Evolutionary conservation across 2,329 filamentous ascomycete genomes (phyloP).

Genomic region (Aspergillus sp.): DNA sequence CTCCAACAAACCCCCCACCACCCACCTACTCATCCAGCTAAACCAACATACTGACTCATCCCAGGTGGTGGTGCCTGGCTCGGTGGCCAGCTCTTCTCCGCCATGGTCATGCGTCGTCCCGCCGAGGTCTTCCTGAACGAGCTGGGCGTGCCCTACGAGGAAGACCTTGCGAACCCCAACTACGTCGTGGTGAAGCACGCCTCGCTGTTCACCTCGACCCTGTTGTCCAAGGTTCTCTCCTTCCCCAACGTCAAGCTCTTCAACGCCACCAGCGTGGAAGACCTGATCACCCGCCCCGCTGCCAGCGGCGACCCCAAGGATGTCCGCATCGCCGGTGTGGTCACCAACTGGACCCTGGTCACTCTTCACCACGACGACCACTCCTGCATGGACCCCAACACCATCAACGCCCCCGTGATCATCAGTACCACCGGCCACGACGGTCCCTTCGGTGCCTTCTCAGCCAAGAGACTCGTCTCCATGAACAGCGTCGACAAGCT

Average conservation of each 20-base stretch:
- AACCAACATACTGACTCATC: constrained; percentile 2
- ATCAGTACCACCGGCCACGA: constrained; percentile 92
- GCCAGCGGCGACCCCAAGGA: constrained; percentile 50
- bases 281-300: constrained; percentile 78
- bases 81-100: constrained; percentile 89
- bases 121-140: constrained; percentile 82
- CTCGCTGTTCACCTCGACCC: constrained; percentile 84
- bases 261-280: constrained; percentile 90
- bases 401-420: constrained; percentile 86
- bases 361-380: constrained; percentile 85
- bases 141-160: constrained; percentile 80
- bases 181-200: constrained; percentile 94
- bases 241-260: constrained; percentile 95
- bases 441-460: constrained; percentile 87
- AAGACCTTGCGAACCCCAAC: constrained; percentile 81
- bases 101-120: constrained; percentile 94
- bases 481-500: constrained; percentile 83
- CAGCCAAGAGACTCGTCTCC: constrained; percentile 83
- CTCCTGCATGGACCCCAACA: constrained; percentile 96
- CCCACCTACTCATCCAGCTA: neutral
- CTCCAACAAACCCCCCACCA: too few species aligned
- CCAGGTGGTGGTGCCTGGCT: constrained; percentile 85
- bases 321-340: constrained; percentile 80
- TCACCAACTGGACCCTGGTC: constrained; percentile 95
- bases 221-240: constrained; percentile 77